These are phyloP conservation scores for Yamadazyma buinensis DNA, from an alignment of 1,139 yeast species.

Conservation along the genomic window DNA sequence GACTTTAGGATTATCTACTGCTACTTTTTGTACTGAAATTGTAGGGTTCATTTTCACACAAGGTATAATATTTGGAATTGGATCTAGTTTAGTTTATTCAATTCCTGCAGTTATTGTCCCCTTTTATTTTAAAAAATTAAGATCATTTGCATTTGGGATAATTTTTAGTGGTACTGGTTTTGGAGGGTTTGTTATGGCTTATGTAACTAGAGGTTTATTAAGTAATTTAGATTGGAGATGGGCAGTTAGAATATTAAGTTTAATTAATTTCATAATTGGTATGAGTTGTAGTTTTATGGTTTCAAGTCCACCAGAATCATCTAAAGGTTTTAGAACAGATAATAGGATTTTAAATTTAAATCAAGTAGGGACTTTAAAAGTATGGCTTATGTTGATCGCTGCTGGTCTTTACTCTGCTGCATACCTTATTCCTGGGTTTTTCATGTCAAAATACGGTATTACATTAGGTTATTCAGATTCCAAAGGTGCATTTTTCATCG, in stretches of 20 bases:
- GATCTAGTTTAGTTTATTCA: conserved; percentile 32
- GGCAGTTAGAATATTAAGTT: conserved; percentile 34
- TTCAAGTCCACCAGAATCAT: conserved; percentile 11
- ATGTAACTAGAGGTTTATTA: conserved; percentile 26
- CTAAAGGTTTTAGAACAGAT: conserved; percentile 17
- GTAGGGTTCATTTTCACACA: conserved; percentile 34
- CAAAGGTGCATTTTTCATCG: conserved; percentile 42
- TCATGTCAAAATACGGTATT: conserved; percentile 38
- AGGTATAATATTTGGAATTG: conserved; percentile 36
- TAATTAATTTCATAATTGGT: conserved; percentile 19
- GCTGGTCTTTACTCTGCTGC: conserved; percentile 39
- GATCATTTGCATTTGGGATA: conserved; percentile 42
- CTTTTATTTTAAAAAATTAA: conserved; percentile 28
- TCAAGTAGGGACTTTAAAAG: conserved; percentile 18
- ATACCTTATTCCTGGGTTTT: conserved; percentile 36
- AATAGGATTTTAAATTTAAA: conserved; percentile 14
- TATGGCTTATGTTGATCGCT: conserved; percentile 26
- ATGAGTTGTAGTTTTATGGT: conserved; percentile 19
- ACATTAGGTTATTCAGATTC: conserved; percentile 30
- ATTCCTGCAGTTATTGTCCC: conserved; percentile 43
- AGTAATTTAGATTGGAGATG: conserved; percentile 34
- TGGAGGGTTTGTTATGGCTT: conserved; percentile 39
- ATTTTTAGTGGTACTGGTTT: conserved; percentile 41
- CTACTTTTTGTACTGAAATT: conserved; percentile 20
- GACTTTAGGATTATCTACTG: conserved; percentile 24